Base-by-base conservation (phyloP, 1,139 yeast genomes). In the Saccharomyces hybrid region DNA sequence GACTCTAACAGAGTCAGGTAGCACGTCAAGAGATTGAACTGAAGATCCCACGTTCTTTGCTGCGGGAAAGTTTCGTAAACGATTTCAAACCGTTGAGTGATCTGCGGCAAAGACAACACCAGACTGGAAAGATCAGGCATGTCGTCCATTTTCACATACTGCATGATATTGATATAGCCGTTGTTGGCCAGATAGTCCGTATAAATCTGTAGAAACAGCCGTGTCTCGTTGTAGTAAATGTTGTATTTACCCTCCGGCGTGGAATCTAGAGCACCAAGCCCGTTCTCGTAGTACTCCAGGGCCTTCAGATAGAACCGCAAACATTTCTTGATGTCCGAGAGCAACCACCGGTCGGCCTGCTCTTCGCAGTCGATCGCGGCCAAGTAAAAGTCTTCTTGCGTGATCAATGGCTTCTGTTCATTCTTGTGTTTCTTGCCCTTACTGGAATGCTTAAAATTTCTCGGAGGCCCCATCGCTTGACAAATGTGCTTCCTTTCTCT, bases 311-410 rank as follows among this genome's bases (percentile, higher is more conserved):
- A 69, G 48, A 62, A 62, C 42, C 65, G 56, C n/a, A 69, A 53
- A 11, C 68, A 59, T 48, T 67, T 68, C 49, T 62, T 64, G 12
- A 69, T 56, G 52, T 70, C 73, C 2, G 71, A 68, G 4, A 64
- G 57, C 4, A 64, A 53, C 71, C 72, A 70, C 51, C 73, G 61
- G 51, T 69, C 72, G 16, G 69, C 73, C 48, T 68, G 69, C 51
- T 68, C 71, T 56, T 70, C 73, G 48, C 54, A 58, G 3, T 61
- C 60, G 2, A 64, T 63, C 5, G 67, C 73, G 50, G 65, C 68
- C 12, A 58, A 57, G 51, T 68, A 70, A 48, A 56, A 69, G 53
- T 69, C 72, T 41, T 65, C 65, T 51, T 64, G 69, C 3, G 65
- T 63, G 11, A 58, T 56, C 19, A 61, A 53, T 2, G 44, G 52